Percentiles rank a stretch among this genome's conserved stretches.
phyloP scores from a whole-genome alignment of 2,329 filamentous ascomycete species.

The Fusarium sp. region DNA sequence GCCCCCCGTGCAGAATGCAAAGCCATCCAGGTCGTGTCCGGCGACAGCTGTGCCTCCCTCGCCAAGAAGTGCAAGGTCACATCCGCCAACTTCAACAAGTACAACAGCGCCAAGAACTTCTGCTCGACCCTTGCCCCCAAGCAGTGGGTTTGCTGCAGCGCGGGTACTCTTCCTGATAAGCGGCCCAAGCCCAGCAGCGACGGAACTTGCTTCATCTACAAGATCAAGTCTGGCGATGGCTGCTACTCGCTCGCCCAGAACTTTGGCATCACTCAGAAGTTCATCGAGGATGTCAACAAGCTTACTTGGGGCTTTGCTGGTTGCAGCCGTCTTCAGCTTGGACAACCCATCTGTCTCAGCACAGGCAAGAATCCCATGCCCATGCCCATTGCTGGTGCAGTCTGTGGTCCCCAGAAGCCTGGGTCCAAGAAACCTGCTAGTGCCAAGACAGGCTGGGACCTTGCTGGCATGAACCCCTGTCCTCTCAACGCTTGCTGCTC shows the following conservation, averaged over 20 bases:
- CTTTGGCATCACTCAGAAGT: slow-evolving; percentile 50
- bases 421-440: slow-evolving; percentile 43
- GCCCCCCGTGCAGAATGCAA: slow-evolving; percentile 38
- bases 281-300: slow-evolving; percentile 54
- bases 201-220: slow-evolving; percentile 52
- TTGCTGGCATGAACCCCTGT: slow-evolving; percentile 58
- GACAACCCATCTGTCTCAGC: slow-evolving; percentile 51
- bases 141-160: slow-evolving; percentile 53
- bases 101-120: slow-evolving; percentile 49
- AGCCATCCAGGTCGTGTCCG: slow-evolving; percentile 47
- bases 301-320: slow-evolving; percentile 54
- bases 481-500: slow-evolving; percentile 57
- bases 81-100: slow-evolving; percentile 51
- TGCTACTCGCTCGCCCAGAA: slow-evolving; percentile 49
- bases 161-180: slow-evolving; percentile 50
- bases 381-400: slow-evolving; percentile 42
- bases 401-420: slow-evolving; percentile 51
- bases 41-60: slow-evolving; percentile 53
- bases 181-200: slow-evolving; percentile 50
- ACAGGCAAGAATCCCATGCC: slow-evolving; percentile 51
- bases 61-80: slow-evolving; percentile 55
- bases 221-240: slow-evolving; percentile 46
- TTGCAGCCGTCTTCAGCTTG: slow-evolving; percentile 45
- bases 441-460: slow-evolving; percentile 43
- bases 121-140: slow-evolving; percentile 50